A percentile compares a stretch with the other conserved stretches of the same genome.
phyloP scores from a whole-genome alignment of 176 grass and related monocot species.

The Chloris gayana region DNA sequence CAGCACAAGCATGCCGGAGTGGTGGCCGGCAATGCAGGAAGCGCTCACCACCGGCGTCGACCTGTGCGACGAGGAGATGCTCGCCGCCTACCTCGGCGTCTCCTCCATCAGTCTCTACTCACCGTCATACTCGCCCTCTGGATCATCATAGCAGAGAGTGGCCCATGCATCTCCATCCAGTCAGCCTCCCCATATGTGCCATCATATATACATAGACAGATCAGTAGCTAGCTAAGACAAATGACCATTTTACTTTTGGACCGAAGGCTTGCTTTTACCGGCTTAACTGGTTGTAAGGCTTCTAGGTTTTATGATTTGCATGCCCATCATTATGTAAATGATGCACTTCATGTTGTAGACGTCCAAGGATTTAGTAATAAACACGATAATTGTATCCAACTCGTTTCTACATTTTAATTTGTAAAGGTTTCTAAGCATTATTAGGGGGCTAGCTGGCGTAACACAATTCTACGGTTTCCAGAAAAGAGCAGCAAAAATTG shows the following conservation, averaged over 20 bases:
- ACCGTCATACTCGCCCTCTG: background rate
- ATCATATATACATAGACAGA: background rate
- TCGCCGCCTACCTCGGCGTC: constrained; percentile 48
- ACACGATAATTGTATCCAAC: too few relatives aligned
- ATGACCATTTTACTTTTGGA: too few relatives aligned
- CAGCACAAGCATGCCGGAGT: constrained; percentile 14
- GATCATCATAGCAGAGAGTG: background rate
- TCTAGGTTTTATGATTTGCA: background rate
- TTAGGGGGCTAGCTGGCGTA: too few relatives aligned
- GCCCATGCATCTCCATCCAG: background rate
- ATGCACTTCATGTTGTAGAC: background rate
- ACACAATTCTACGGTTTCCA: too few relatives aligned
- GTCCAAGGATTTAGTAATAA: too few relatives aligned
- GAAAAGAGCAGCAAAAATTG: too few relatives aligned
- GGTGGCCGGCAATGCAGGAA: constrained; percentile 62
- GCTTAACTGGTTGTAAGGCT: background rate
- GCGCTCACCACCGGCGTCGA: constrained; percentile 19
- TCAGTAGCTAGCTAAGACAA: background rate
- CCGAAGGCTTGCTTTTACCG: background rate
- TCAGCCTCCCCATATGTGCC: background rate
- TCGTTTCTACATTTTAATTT: too few relatives aligned
- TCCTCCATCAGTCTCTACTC: constrained; percentile 44
- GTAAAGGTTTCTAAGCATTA: too few relatives aligned
- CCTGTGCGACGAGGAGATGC: constrained; percentile 45
- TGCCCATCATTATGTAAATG: background rate